Evolutionary conservation across 176 grass and related monocot genomes (phyloP).

Genomic region (Juncus inflexus): DNA sequence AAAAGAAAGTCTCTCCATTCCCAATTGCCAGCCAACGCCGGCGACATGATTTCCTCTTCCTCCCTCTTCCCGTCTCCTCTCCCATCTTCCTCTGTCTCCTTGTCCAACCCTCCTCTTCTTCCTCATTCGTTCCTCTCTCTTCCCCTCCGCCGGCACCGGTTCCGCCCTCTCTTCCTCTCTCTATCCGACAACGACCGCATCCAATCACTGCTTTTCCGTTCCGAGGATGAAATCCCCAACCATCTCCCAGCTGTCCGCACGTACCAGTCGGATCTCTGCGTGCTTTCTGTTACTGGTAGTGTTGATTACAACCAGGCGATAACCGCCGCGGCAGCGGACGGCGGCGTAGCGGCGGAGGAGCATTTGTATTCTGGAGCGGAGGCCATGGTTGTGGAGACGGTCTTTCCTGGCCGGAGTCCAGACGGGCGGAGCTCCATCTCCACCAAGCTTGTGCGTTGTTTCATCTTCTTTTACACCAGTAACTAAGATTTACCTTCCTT

Average conservation of each 20-base stretch:
- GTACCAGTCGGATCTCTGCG: conserved; percentile 57
- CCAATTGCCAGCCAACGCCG: neutral
- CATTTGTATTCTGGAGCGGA: conserved; percentile 41
- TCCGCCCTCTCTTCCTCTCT: neutral
- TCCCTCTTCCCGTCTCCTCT: neutral
- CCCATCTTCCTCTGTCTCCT: neutral
- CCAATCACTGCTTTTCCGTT: conserved; percentile 21
- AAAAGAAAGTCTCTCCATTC: too few species aligned
- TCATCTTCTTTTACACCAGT: neutral
- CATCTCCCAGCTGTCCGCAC: conserved; percentile 54
- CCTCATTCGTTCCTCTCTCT: neutral
- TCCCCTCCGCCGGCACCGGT: neutral
- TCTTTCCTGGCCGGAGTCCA: conserved; percentile 35
- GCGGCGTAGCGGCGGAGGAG: conserved; percentile 46
- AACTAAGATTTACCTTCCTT: neutral
- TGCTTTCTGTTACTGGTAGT: conserved; percentile 50
- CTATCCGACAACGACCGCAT: conserved; percentile 22
- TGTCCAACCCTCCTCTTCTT: neutral
- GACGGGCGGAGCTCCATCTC: conserved; percentile 37
- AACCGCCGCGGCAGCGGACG: conserved; percentile 56
- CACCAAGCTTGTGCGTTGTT: conserved; percentile 58
- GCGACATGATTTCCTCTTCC: conserved; percentile 4
- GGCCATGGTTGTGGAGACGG: conserved; percentile 70
- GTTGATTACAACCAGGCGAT: conserved; percentile 55
- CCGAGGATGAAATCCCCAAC: neutral